Percentiles rank a stretch among this genome's conserved stretches.
Conservation (phyloP, 2,329 filamentous ascomycete species). For the Gaeumannomyces tritici region DNA sequence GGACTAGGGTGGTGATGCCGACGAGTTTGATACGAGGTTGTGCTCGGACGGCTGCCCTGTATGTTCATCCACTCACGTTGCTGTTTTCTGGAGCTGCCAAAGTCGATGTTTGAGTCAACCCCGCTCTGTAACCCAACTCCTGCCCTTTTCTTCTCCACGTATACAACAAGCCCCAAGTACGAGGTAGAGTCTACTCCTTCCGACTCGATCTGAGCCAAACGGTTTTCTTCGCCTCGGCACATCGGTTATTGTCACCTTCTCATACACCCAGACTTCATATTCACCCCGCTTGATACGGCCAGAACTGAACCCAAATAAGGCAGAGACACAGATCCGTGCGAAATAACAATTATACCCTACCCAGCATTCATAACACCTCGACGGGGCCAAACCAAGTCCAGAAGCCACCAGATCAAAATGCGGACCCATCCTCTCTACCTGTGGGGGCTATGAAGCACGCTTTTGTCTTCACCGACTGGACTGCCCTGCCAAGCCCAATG, state of each 20-base stretch:
- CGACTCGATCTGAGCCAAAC: not conserved
- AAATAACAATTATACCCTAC: slow-evolving; percentile 3
- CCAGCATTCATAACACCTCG: slow-evolving; percentile 4
- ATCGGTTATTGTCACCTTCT: not conserved
- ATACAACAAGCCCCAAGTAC: too few species aligned
- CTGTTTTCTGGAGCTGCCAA: not conserved
- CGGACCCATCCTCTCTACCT: not conserved
- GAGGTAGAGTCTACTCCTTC: not conserved
- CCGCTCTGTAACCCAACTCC: not conserved
- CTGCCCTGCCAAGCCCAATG: slow-evolving; percentile 1
- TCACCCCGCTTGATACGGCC: too few species aligned
- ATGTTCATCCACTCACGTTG: not conserved
- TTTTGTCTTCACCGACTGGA: slow-evolving; percentile 4
- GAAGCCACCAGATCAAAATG: slow-evolving; percentile 1
- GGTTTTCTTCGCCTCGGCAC: not conserved
- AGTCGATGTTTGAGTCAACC: not conserved
- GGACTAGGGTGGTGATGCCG: not conserved
- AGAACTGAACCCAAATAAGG: not conserved
- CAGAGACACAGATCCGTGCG: not conserved
- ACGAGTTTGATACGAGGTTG: not conserved
- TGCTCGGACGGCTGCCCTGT: too few species aligned
- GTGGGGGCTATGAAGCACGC: not conserved
- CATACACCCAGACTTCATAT: not conserved
- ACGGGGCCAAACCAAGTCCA: not conserved
- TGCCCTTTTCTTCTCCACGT: not conserved